A percentile compares a stretch with the other conserved stretches of the same genome.
Conservation (phyloP, 257 asterid genomes). For the Parsonsia alboflavescens region DNA sequence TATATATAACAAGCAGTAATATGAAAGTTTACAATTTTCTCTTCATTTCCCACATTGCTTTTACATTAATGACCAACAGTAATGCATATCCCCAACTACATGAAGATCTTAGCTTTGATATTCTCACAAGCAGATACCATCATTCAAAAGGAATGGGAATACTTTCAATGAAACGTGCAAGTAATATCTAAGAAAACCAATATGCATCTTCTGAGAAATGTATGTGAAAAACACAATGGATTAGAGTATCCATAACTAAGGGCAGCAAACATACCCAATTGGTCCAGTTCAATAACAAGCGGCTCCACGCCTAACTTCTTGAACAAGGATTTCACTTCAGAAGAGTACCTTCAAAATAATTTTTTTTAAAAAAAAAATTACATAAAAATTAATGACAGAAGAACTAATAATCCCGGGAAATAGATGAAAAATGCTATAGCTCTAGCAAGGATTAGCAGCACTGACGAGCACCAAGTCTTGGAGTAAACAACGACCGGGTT, state of each 20-base stretch:
- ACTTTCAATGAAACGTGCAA: background rate
- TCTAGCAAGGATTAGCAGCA: slow-evolving; percentile 2
- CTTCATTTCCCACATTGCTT: no score
- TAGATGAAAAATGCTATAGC: background rate
- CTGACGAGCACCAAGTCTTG: slow-evolving; percentile 94
- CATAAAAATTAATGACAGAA: background rate
- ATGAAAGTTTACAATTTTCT: no score
- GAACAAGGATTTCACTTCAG: slow-evolving; percentile 80
- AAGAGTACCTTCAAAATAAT: slow-evolving; percentile 48
- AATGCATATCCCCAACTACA: background rate
- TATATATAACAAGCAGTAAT: no score
- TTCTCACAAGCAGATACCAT: background rate
- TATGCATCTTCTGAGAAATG: background rate
- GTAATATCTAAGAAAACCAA: background rate
- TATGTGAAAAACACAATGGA: background rate
- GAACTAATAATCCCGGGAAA: background rate
- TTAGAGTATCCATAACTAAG: background rate
- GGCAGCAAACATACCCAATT: slow-evolving; percentile 46
- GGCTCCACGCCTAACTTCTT: slow-evolving; percentile 78
- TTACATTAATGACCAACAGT: no score
- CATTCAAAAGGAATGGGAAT: background rate
- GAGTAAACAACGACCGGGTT: slow-evolving; percentile 90
- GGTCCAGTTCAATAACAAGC: slow-evolving; percentile 75
- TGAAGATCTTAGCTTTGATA: no score
- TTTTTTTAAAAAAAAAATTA: background rate